Base-by-base conservation (phyloP, 1,139 yeast genomes). In the Saccharomyces hybrid region DNA sequence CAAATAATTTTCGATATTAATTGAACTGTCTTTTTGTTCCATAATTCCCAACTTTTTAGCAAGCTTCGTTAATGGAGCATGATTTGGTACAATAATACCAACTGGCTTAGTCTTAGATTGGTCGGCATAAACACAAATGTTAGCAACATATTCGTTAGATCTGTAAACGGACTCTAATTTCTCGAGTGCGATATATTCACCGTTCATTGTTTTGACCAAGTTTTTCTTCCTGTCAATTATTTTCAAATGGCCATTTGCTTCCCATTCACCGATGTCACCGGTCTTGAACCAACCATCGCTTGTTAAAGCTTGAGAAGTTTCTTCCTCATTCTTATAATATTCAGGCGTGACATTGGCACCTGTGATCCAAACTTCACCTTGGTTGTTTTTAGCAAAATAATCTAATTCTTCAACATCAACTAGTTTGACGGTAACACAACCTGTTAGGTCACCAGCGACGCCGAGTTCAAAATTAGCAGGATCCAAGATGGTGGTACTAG, bases 201-300 rank as follows among this genome's bases (percentile, higher is more conserved):
- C 99, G 69, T 93, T 91, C 67, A 82, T 78, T 23, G 99, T 95
- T 80, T 93, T 93, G 64, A 93, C 96, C 72, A 93, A 79, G 71
- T 95, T 93, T 84, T 93, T 93, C 77, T 83, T 88, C 71, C 99
- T 88, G 75, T 93, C 99, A 71, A 95, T 87, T 59, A 93, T 78
- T 67, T 79, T 83, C 68, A 95, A 77, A 56, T 83, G 83, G 63
- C 99, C 99, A 61, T 77, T 79, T 16, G 82, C 60, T 50, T 93
- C 80, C 96, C 97, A 90, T 75, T 89, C 93, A 69, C 95, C 97
- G 71, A 93, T 89, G 73, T 93, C 99, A 71, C 99, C 99, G 48
- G 99, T 93, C 70, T 77, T 81, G 76, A 93, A 93, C 97, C 97
- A 93, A 16, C 68, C 70, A 61, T 89, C 96, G 53, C 77, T 76